These are phyloP conservation scores for Immersiella caudata DNA, from an alignment of 495 filamentous ascomycete species.

Conservation along the genomic window DNA sequence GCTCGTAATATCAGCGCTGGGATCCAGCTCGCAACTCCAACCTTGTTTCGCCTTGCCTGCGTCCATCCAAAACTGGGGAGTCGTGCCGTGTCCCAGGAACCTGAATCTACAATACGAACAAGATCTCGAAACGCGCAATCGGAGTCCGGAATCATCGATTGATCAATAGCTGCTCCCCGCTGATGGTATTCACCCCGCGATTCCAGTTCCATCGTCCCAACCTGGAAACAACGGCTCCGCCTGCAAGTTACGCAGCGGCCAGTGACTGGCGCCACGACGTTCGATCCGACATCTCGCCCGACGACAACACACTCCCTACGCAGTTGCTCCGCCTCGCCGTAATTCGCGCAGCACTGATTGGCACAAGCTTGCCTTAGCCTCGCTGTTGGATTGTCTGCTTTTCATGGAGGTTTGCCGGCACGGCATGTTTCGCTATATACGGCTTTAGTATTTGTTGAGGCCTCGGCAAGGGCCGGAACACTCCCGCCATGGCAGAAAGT, in stretches of 20 bases:
- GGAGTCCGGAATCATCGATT: not conserved
- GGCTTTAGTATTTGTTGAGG: slow-evolving; percentile 2
- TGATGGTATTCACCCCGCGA: not conserved
- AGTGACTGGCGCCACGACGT: not conserved
- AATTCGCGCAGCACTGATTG: not conserved
- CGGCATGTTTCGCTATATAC: slow-evolving; percentile 30
- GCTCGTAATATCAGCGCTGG: slow-evolving; percentile 19
- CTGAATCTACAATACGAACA: not conserved
- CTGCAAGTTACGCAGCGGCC: not conserved
- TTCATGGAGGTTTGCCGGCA: not conserved
- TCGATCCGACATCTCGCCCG: not conserved
- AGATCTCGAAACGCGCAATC: not conserved
- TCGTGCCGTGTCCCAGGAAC: not conserved
- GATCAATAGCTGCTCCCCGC: not conserved
- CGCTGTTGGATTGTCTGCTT: not conserved
- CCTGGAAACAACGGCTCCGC: not conserved
- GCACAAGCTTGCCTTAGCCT: not conserved
- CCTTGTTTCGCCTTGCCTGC: slow-evolving; percentile 4
- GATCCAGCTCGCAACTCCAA: slow-evolving; percentile 10
- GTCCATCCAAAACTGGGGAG: not conserved
- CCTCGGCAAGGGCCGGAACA: slow-evolving; percentile 54
- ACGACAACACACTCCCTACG: slow-evolving; percentile 2
- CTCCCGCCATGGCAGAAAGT: slow-evolving; percentile 37
- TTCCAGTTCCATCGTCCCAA: not conserved
- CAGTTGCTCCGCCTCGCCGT: not conserved